Evolutionary conservation across 129 eudicot species (phyloP), one percentile per base, ranked within the genome.

Genomic region (Lactuca sativa): DNA sequence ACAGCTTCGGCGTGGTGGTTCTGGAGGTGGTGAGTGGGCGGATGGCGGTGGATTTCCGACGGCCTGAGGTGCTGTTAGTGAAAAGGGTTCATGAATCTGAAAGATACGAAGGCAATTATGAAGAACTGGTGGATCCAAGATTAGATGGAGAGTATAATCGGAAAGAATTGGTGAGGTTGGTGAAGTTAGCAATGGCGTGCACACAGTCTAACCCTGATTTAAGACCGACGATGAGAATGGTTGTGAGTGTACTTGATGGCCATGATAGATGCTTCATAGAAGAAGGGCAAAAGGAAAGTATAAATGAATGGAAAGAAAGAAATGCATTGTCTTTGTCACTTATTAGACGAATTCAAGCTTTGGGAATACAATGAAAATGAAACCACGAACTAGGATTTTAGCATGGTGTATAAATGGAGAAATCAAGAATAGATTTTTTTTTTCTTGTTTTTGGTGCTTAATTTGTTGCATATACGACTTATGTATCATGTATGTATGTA

Each of bases 1-100:
- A 93, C 60, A 93, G 99, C 81, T 93, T 93, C 53, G 99, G 99
- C 0, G 86, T 93, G 49, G 97, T 93, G 73, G 49, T 90, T 57
- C 90, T 90, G 7, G 99, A 93, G 87, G 75, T 93, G 52, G 81
- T 90, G 31, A 89, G 72, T 18, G 99, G 99, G 16, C 84, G 70
- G 70, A 87, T 59, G 82, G 97, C 99, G 2, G 95, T 93, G 10
- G 99, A 93, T 55, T 93, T 87, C 57, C 71, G 97, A 17, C 70
- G 55, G 57, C 89, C 84, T 0, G 85, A 85, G 69, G 95, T 82
- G 48, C 49, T 90, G 30, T 69, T 93, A 40, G 88, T 87, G 13
- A 78, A 76, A 74, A 77, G 80, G 67, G 72, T 93, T 9, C 90
- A 77, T 9, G 82, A 77, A 8, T 82, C 77, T 6, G 92, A 79